Conservation (phyloP, 257 asterid species). For the Cynanchum wilfordii region DNA sequence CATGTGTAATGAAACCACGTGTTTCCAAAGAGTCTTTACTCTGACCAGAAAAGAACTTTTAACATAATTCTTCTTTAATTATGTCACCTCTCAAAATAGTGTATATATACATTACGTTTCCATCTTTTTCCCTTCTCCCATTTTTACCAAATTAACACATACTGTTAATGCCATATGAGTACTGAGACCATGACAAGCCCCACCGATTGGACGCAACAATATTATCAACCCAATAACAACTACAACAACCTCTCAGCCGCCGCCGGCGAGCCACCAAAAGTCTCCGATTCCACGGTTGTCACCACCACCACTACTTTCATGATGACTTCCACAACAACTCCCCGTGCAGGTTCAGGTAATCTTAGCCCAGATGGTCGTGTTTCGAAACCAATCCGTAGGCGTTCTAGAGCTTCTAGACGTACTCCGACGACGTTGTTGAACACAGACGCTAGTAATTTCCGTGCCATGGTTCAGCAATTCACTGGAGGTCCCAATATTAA, state of each 20-base stretch:
- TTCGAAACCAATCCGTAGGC: conserved; percentile 27
- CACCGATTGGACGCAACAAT: neutral
- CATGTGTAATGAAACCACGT: no score
- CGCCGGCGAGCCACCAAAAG: no score
- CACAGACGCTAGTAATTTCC: conserved; percentile 43
- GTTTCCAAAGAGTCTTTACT: neutral
- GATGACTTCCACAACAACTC: neutral
- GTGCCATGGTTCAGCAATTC: conserved; percentile 62
- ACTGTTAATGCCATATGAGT: neutral
- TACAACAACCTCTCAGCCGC: neutral
- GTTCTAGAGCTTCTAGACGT: conserved; percentile 31
- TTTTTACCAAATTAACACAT: no score
- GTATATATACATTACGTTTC: neutral
- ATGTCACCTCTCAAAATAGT: neutral
- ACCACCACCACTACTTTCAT: conserved; percentile 2
- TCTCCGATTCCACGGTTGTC: neutral
- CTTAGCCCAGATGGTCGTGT: conserved; percentile 17
- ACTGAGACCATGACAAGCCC: neutral
- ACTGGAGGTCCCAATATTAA: conserved; percentile 38
- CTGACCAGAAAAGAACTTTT: neutral
- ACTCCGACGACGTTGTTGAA: conserved; percentile 46
- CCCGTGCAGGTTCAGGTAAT: neutral
- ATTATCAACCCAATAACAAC: neutral
- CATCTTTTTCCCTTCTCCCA: neutral
- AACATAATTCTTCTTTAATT: neutral